Evolutionary conservation across 495 filamentous ascomycete species (phyloP).

Genomic region (Halenospora varia): DNA sequence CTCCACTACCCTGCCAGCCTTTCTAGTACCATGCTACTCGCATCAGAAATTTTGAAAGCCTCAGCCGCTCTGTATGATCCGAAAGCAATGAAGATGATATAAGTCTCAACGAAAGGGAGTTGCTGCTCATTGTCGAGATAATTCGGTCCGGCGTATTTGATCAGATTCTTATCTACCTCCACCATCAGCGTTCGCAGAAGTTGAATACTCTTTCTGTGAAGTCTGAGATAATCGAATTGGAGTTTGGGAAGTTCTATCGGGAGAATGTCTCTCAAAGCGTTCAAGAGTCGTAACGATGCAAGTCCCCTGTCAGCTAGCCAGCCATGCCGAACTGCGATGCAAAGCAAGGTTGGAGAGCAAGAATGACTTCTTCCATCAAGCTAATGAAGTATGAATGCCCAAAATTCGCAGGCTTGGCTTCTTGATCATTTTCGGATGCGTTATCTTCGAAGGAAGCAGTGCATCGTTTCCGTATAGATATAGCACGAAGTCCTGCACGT

Average conservation of each 20-base stretch:
- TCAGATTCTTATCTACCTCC: not conserved
- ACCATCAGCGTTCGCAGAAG: not conserved
- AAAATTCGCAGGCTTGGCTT: not conserved
- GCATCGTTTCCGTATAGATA: not conserved
- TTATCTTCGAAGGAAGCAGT: not conserved
- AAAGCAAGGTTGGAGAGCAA: slow-evolving; percentile 1
- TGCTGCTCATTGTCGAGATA: slow-evolving; percentile 30
- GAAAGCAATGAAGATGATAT: slow-evolving; percentile 27
- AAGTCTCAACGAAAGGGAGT: slow-evolving; percentile 29
- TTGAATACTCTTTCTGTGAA: not conserved
- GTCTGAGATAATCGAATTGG: not conserved
- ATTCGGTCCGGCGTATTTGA: not conserved
- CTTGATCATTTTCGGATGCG: not conserved
- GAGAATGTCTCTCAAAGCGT: not conserved
- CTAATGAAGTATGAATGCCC: not conserved
- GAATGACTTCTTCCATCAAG: slow-evolving; percentile 2
- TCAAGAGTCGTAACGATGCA: not conserved
- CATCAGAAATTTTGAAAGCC: not conserved
- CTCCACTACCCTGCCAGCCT: not conserved
- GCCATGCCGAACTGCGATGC: not conserved
- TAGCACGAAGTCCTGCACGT: slow-evolving; percentile 4
- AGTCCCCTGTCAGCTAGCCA: not conserved
- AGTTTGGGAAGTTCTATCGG: not conserved
- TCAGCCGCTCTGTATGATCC: not conserved
- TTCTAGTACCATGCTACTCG: not conserved